Evolutionary conservation across 2,329 filamentous ascomycete genomes (phyloP).

Genomic region (Colletotrichum godetiae): DNA sequence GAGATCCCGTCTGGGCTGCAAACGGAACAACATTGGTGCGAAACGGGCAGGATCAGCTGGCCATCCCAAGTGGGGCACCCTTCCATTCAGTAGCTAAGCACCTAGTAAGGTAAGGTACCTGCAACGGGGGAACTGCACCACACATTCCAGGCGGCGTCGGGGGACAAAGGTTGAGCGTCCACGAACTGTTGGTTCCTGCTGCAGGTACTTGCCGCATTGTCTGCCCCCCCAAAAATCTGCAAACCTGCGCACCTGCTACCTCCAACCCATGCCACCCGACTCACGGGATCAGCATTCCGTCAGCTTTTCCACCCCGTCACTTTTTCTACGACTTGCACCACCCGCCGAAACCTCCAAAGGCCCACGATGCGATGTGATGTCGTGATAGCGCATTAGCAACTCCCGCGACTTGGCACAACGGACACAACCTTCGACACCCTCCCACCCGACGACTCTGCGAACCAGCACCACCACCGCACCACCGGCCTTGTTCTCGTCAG

Average conservation of each 20-base stretch:
- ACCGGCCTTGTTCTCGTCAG: not conserved
- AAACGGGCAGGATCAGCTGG: slow-evolving; percentile 30
- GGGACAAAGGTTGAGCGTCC: slow-evolving; percentile 4
- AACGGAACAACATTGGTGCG: slow-evolving; percentile 34
- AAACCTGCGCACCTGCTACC: not conserved
- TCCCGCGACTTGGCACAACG: not conserved
- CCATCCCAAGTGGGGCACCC: slow-evolving; percentile 13
- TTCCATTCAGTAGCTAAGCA: not conserved
- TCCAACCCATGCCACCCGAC: slow-evolving; percentile 23
- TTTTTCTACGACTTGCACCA: slow-evolving; percentile 26
- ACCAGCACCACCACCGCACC: not conserved
- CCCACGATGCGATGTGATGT: slow-evolving; percentile 18
- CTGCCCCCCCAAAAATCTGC: slow-evolving; percentile 17
- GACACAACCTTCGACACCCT: not conserved
- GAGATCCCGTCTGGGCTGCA: not conserved
- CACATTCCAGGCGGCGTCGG: slow-evolving; percentile 2
- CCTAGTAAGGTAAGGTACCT: not conserved
- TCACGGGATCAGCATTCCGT: slow-evolving; percentile 30
- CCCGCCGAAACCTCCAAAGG: slow-evolving; percentile 12
- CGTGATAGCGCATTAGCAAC: slow-evolving; percentile 23
- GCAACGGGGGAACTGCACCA: slow-evolving; percentile 15
- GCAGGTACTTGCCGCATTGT: slow-evolving; percentile 34
- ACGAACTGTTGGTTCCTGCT: slow-evolving; percentile 36
- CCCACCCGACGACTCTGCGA: not conserved
- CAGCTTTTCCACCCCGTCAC: slow-evolving; percentile 27